Conservation (phyloP, 1,139 yeast species). For the Blastobotrys serpentis region DNA sequence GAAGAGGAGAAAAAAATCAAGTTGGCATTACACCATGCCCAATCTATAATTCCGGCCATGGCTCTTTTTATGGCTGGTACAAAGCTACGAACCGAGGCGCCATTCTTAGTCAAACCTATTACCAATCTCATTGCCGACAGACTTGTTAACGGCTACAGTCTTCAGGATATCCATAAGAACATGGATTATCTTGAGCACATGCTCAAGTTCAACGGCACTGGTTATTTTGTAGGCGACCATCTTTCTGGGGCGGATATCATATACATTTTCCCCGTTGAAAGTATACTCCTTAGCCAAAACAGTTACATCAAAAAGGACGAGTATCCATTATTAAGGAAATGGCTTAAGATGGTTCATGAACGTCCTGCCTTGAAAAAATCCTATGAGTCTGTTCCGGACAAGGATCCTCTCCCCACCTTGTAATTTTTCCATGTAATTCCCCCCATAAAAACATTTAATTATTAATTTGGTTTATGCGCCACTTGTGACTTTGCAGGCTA, state of each 20-base stretch:
- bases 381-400: not conserved
- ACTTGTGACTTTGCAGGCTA: no score
- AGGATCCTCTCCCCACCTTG: slow-evolving; percentile 2
- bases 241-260: slow-evolving; percentile 57
- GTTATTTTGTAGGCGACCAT: slow-evolving; percentile 50
- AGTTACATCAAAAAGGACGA: not conserved
- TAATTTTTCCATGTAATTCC: no score
- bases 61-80: slow-evolving; percentile 44
- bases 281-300: not conserved
- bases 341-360: slow-evolving; percentile 8
- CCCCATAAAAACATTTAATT: no score
- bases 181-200: slow-evolving; percentile 41
- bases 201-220: slow-evolving; percentile 45
- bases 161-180: slow-evolving; percentile 26
- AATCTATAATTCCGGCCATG: slow-evolving; percentile 50
- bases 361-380: slow-evolving; percentile 1
- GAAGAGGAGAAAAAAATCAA: slow-evolving; percentile 43
- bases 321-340: slow-evolving; percentile 5
- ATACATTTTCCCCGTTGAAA: slow-evolving; percentile 43
- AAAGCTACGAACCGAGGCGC: slow-evolving; percentile 43
- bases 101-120: slow-evolving; percentile 46
- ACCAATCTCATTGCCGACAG: slow-evolving; percentile 45
- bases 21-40: slow-evolving; percentile 55
- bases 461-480: no score
- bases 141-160: slow-evolving; percentile 38